Evolutionary conservation across 139 green algal species (phyloP).

Genomic region (Astrephomene gubernaculifera): DNA sequence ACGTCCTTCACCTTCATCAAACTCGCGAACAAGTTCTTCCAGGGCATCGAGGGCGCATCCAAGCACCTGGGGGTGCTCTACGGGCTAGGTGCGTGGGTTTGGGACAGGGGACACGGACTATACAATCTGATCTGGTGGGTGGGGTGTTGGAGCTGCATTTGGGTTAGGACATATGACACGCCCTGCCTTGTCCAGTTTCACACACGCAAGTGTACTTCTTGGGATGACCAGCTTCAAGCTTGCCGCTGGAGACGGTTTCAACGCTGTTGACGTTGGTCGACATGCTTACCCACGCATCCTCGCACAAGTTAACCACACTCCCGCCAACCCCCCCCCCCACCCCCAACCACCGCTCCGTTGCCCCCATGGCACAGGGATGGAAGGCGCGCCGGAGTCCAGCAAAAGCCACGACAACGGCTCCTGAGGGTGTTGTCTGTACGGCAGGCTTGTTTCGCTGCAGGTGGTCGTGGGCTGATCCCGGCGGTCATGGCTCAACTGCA

Average conservation of each 20-base stretch:
- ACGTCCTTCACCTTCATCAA: constrained; percentile 95
- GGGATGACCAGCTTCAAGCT: background rate
- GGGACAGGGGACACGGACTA: too few relatives aligned
- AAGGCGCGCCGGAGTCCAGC: constrained; percentile 10
- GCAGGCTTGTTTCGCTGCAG: too few relatives aligned
- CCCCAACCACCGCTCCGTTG: background rate
- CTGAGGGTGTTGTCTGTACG: background rate
- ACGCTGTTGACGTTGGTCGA: background rate
- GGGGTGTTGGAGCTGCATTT: background rate
- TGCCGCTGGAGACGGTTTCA: background rate
- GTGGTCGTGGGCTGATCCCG: too few relatives aligned
- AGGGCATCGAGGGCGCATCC: constrained; percentile 70
- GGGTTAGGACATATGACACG: background rate
- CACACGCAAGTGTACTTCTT: background rate
- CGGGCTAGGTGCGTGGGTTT: constrained; percentile 87
- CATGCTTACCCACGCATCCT: background rate
- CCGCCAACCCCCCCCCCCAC: background rate
- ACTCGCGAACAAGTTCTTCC: constrained; percentile 87
- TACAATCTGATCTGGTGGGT: too few relatives aligned
- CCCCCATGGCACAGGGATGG: constrained; percentile 11
- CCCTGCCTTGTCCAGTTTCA: background rate
- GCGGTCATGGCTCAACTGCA: too few relatives aligned
- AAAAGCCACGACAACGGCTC: constrained; percentile 40
- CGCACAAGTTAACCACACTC: background rate
- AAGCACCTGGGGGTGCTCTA: constrained; percentile 93